Evolutionary conservation across 148 eudicot genomes (phyloP).

Genomic region (Persicaria maculosa): DNA sequence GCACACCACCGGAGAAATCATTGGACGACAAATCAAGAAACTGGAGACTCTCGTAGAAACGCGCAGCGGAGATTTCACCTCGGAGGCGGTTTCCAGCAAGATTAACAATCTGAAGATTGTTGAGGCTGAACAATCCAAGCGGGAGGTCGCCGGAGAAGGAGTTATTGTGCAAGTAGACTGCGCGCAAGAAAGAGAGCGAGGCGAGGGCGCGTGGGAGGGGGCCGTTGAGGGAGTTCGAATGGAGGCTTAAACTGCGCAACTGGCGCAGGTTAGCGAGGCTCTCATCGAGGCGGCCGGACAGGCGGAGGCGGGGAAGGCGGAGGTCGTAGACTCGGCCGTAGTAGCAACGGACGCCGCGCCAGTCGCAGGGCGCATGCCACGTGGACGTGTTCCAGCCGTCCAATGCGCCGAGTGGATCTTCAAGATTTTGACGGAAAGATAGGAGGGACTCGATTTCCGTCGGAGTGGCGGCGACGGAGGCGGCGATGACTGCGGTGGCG

Average conservation of each 20-base stretch:
- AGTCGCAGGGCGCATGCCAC: constrained; percentile 19
- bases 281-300: constrained; percentile 32
- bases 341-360: constrained; percentile 35
- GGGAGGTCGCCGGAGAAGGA: constrained; percentile 33
- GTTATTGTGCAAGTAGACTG: constrained; percentile 44
- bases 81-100: constrained; percentile 28
- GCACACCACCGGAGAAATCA: constrained; percentile 26
- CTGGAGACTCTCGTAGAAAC: constrained; percentile 22
- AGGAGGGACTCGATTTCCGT: constrained; percentile 20
- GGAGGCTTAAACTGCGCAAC: constrained; percentile 52
- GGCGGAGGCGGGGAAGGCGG: constrained; percentile 37
- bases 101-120: constrained; percentile 28
- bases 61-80: constrained; percentile 18
- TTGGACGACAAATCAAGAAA: constrained; percentile 35
- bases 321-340: constrained; percentile 25
- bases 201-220: constrained; percentile 39
- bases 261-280: constrained; percentile 22
- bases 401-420: constrained; percentile 22
- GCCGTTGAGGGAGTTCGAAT: constrained; percentile 43
- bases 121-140: constrained; percentile 22
- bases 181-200: constrained; percentile 22
- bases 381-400: constrained; percentile 21
- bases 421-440: constrained; percentile 13
- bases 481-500: not conserved
- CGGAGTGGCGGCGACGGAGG: constrained; percentile 3